Conservation (phyloP, 768 basidiomycete genomes). For the Lyophyllum decastes region DNA sequence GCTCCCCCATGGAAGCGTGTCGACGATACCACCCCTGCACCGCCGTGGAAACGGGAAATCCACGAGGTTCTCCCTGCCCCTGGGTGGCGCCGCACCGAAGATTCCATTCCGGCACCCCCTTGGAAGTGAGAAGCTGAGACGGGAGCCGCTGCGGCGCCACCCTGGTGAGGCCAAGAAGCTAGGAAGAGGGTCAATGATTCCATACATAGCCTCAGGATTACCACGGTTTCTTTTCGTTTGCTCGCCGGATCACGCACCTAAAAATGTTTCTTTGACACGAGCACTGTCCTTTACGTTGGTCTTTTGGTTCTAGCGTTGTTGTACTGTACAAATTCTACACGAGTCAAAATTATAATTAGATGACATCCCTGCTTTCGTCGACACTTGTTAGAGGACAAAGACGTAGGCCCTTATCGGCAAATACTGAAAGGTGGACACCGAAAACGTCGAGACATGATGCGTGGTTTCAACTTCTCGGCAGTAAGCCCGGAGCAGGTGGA, state of each 20-base stretch:
- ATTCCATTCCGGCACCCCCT: slow-evolving; percentile 3
- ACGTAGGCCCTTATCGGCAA: no score
- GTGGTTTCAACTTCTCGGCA: neutral
- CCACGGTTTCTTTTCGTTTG: slow-evolving; percentile 3
- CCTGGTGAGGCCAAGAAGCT: neutral
- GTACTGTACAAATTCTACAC: neutral
- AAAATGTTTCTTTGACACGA: slow-evolving; percentile 10
- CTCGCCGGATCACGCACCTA: neutral
- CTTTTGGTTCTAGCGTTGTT: slow-evolving; percentile 1
- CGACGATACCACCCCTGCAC: neutral
- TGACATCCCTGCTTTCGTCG: neutral
- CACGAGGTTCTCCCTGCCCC: neutral
- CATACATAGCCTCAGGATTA: slow-evolving; percentile 4
- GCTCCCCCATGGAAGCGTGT: neutral
- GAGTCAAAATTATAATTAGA: neutral
- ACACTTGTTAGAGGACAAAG: neutral
- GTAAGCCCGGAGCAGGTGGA: neutral
- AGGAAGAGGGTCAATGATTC: neutral
- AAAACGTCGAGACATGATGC: no score
- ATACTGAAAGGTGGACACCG: no score
- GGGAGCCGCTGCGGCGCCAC: neutral
- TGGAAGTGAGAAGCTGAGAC: slow-evolving; percentile 8
- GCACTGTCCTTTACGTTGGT: slow-evolving; percentile 5
- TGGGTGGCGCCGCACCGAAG: neutral
- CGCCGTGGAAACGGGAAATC: neutral